phyloP scores from a whole-genome alignment of 257 asterid species.

The Henckelia pumila region DNA sequence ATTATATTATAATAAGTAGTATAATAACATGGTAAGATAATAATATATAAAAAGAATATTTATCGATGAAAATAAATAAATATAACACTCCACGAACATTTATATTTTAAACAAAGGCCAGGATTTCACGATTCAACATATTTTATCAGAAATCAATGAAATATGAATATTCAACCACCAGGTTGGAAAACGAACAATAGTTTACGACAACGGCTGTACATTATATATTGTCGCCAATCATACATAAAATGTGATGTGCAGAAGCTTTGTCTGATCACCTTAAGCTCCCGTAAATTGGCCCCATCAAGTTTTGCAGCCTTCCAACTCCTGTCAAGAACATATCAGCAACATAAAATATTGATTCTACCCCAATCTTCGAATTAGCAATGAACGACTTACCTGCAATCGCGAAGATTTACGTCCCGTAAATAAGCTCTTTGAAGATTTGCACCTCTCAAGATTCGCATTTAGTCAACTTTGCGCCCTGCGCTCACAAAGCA shows the following conservation, averaged over 20 bases:
- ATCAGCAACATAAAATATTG: background rate
- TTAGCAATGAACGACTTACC: constrained; percentile 38
- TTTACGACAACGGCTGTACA: background rate
- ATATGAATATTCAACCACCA: background rate
- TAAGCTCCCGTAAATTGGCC: constrained; percentile 77
- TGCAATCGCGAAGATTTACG: constrained; percentile 84
- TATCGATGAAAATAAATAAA: too few relatives aligned
- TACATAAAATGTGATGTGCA: background rate
- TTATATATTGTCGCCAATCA: background rate
- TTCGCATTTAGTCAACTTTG: constrained; percentile 82
- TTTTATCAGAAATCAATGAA: background rate
- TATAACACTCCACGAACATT: background rate
- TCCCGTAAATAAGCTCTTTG: constrained; percentile 90
- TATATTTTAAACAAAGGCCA: too few relatives aligned
- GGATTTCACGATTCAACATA: background rate
- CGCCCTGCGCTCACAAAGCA: constrained; percentile 48
- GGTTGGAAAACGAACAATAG: background rate
- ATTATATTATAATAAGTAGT: too few relatives aligned
- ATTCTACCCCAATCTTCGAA: too few relatives aligned
- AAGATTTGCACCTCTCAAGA: constrained; percentile 90
- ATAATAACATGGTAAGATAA: too few relatives aligned
- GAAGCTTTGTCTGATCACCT: constrained; percentile 38
- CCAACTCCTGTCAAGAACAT: constrained; percentile 52
- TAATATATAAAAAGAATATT: too few relatives aligned
- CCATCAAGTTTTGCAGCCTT: constrained; percentile 88